Evolutionary conservation across 2,329 filamentous ascomycete genomes (phyloP).

Genomic region (Epichloe gansuensis): DNA sequence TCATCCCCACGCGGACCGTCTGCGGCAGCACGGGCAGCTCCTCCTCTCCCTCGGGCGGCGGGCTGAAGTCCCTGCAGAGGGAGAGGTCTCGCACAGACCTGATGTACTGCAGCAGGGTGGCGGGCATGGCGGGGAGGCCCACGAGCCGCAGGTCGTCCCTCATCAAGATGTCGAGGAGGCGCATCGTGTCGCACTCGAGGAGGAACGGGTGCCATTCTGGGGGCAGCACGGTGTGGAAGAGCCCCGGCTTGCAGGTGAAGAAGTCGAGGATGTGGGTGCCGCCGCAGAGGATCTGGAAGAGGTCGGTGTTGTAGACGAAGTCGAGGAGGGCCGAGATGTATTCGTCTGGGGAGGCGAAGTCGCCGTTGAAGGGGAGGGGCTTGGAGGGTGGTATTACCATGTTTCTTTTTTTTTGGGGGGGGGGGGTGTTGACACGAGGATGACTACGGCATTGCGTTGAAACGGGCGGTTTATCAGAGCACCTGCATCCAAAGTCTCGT

Average conservation of each 20-base stretch:
- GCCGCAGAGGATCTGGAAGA: slow-evolving; percentile 82
- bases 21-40: slow-evolving; percentile 49
- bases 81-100: slow-evolving; percentile 55
- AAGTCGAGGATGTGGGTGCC: slow-evolving; percentile 97
- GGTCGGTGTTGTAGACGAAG: slow-evolving; percentile 60
- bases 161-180: slow-evolving; percentile 69
- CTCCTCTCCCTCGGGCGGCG: slow-evolving; percentile 20
- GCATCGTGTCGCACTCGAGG: slow-evolving; percentile 54
- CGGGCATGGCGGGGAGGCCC: slow-evolving; percentile 27
- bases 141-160: slow-evolving; percentile 38
- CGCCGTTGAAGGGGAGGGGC: slow-evolving; percentile 54
- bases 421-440: no score
- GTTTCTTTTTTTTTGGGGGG: neutral
- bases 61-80: slow-evolving; percentile 47
- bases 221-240: slow-evolving; percentile 68
- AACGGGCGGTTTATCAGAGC: no score
- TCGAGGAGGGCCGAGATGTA: slow-evolving; percentile 68
- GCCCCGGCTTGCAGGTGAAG: slow-evolving; percentile 70
- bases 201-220: slow-evolving; percentile 75
- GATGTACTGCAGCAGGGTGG: slow-evolving; percentile 59
- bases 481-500: no score
- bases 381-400: slow-evolving; percentile 16
- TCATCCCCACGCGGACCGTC: slow-evolving; percentile 80
- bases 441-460: no score
- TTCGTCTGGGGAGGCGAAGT: slow-evolving; percentile 57